A percentile compares a stretch with the other conserved stretches of the same genome.
Conservation (phyloP, 164 flowering plant genomes). For the Pachysandra terminalis region DNA sequence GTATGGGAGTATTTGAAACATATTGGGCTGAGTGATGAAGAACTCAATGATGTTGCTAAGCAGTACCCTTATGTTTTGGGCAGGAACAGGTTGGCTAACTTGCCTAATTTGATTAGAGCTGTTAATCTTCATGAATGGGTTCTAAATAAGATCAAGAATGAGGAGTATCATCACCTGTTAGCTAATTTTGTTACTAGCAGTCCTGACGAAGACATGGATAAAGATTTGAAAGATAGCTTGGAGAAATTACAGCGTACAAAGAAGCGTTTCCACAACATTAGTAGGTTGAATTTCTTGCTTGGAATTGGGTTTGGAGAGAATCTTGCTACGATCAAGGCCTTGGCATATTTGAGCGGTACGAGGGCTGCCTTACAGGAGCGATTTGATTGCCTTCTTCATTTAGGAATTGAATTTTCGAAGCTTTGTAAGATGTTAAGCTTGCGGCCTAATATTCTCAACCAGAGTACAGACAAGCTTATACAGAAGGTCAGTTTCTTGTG, state of each 20-base stretch:
- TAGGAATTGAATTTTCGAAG: slow-evolving; percentile 46
- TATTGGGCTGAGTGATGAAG: slow-evolving; percentile 37
- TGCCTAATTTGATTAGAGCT: slow-evolving; percentile 59
- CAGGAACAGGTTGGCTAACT: slow-evolving; percentile 47
- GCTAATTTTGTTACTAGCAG: slow-evolving; percentile 23
- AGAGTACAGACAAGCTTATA: slow-evolving; percentile 31
- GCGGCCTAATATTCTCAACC: slow-evolving; percentile 53
- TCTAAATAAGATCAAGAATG: slow-evolving; percentile 37
- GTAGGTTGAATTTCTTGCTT: slow-evolving; percentile 51
- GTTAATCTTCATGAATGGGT: slow-evolving; percentile 59
- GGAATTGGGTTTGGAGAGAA: slow-evolving; percentile 68
- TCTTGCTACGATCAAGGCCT: slow-evolving; percentile 33
- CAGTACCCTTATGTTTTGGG: slow-evolving; percentile 53
- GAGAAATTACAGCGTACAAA: slow-evolving; percentile 27
- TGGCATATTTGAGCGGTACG: slow-evolving; percentile 38
- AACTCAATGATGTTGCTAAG: slow-evolving; percentile 23
- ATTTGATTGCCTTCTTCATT: slow-evolving; percentile 43
- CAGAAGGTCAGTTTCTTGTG: slow-evolving; percentile 43
- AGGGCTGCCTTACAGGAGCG: slow-evolving; percentile 43
- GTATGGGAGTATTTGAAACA: slow-evolving; percentile 42
- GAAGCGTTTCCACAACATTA: slow-evolving; percentile 23
- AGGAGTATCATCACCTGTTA: slow-evolving; percentile 37
- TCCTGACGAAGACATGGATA: slow-evolving; percentile 34
- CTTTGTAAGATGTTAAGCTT: slow-evolving; percentile 41
- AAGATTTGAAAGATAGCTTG: slow-evolving; percentile 27